Base-by-base conservation (phyloP, 2,329 filamentous ascomycete genomes). In the Helminthosporium solani region DNA sequence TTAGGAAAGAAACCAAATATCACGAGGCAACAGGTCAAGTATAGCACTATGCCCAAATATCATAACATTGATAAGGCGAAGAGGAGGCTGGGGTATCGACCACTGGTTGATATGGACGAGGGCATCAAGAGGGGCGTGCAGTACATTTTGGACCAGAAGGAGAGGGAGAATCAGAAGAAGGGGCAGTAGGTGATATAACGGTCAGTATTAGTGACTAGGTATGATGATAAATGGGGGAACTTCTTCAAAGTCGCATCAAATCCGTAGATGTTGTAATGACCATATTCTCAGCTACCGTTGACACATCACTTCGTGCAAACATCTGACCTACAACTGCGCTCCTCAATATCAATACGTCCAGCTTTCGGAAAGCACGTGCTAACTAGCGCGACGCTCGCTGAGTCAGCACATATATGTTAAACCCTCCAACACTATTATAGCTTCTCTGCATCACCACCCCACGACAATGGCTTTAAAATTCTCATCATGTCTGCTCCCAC, bases 1-100 rank as follows among this genome's bases (percentile, higher is more conserved):
- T 37, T 74, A 25, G 74, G 74, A 7, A 66, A 64, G 54, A 74
- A 67, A 52, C 75, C 75, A 14, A 77, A 74, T 39, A 44, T 78
- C 55, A 75, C 72, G 9, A 56, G 70, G 47, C 68, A 71, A 46
- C 71, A 76, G 55, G 74, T 87, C 50, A 74, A 79, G 55, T 88
- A 85, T 67, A 83, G 82, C 63, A 84, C 80, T 66, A 87, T 90
- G 84, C 87, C 83, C 46, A 78, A 87, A 46, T 91, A 90, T 72
- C 90, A 87, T 71, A 83, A 84, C 71, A 89, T 90, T 64, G 74
- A 75, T 48, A 91, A 91, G 78, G 87, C 87, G 46, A 87, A 83
- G 76, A 75, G 68, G 58, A 75, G 86, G 56, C 72, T 91, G 44
- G 84, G 84, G 2, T 91, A 91, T 70, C 67, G 72, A 66, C 87